These are phyloP conservation scores for Beta vulgaris DNA, from an alignment of 148 eudicot species.

Conservation along the genomic window DNA sequence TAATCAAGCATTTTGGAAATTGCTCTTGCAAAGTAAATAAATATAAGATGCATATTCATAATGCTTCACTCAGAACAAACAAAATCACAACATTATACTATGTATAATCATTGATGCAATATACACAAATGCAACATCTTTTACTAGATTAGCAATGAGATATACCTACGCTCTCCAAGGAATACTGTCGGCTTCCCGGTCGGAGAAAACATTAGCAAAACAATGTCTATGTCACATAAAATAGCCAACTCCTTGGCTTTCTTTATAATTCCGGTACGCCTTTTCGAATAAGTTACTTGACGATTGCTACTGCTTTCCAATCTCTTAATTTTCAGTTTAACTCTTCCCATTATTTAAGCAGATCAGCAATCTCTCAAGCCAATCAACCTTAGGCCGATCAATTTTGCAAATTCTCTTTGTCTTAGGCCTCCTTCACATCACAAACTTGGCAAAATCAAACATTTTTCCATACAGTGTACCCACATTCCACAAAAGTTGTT, in stretches of 20 bases:
- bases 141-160: not conserved
- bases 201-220: slow-evolving; percentile 75
- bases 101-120: not conserved
- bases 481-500: too few relatives aligned
- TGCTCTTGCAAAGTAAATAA: not conserved
- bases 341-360: slow-evolving; percentile 70
- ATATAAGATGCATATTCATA: not conserved
- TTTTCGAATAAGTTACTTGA: slow-evolving; percentile 71
- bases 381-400: slow-evolving; percentile 15
- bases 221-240: slow-evolving; percentile 67
- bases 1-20: not conserved
- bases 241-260: slow-evolving; percentile 70
- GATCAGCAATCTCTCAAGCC: slow-evolving; percentile 20
- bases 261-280: slow-evolving; percentile 68
- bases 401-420: slow-evolving; percentile 4
- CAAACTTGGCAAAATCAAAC: slow-evolving; percentile 1
- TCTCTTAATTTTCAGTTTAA: slow-evolving; percentile 72
- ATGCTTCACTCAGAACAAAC: not conserved
- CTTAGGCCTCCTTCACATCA: not conserved
- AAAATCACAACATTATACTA: not conserved
- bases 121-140: not conserved
- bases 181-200: slow-evolving; percentile 68
- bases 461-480: not conserved
- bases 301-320: slow-evolving; percentile 66
- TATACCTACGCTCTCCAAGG: slow-evolving; percentile 74